phyloP scores from a whole-genome alignment of 129 eudicot genomes.

The Helianthus annuus region DNA sequence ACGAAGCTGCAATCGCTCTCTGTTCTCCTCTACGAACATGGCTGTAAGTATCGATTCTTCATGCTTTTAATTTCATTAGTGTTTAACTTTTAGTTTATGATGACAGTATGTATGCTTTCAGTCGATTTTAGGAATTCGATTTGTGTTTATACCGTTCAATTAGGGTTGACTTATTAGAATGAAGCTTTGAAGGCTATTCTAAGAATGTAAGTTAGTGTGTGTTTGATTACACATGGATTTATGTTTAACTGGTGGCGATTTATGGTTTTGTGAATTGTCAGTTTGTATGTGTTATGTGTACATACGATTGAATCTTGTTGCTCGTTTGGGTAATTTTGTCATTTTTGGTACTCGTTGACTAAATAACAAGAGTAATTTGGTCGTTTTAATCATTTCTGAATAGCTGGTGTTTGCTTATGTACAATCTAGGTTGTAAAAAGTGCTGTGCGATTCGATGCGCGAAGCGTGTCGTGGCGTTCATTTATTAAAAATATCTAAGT shows the following conservation, averaged over 20 bases:
- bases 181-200: too few relatives aligned
- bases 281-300: too few relatives aligned
- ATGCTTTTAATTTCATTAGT: background rate
- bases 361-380: background rate
- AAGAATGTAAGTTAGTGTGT: background rate
- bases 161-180: background rate
- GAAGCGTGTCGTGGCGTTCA: too few relatives aligned
- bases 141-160: slow-evolving; percentile 10
- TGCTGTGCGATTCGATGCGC: too few relatives aligned
- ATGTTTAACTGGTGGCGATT: background rate
- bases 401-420: background rate
- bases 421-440: background rate
- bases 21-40: slow-evolving; percentile 23
- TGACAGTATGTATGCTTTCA: background rate
- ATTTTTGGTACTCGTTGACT: background rate
- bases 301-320: too few relatives aligned
- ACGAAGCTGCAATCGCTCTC: slow-evolving; percentile 16
- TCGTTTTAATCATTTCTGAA: background rate
- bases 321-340: background rate
- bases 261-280: background rate
- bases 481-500: too few relatives aligned
- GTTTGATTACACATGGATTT: background rate
- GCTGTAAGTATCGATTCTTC: slow-evolving; percentile 28
- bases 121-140: slow-evolving; percentile 7
- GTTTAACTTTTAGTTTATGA: background rate